phyloP scores from a whole-genome alignment of 2,329 filamentous ascomycete species.

The Aureobasidium vineae region DNA sequence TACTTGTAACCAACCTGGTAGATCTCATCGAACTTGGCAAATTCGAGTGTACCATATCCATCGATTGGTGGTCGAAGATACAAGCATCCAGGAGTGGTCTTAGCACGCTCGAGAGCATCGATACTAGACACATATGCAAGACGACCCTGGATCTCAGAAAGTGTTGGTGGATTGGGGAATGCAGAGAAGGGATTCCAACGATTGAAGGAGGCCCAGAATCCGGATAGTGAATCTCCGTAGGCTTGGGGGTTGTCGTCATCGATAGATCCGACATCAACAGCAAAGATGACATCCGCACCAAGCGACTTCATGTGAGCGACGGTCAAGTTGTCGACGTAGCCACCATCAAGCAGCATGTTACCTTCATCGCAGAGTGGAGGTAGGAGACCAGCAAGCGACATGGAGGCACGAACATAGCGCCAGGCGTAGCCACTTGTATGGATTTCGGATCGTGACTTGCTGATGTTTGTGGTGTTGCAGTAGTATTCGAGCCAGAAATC shows the following conservation, averaged over 20 bases:
- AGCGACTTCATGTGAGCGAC: slow-evolving; percentile 96
- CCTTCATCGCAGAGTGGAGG: slow-evolving; percentile 96
- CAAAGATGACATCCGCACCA: slow-evolving; percentile 91
- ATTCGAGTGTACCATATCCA: slow-evolving; percentile 89
- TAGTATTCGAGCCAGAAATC: slow-evolving; percentile 99
- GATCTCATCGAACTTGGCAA: slow-evolving; percentile 97
- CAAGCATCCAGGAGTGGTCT: slow-evolving; percentile 83
- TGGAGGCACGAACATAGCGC: slow-evolving; percentile 94
- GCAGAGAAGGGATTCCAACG: slow-evolving; percentile 95
- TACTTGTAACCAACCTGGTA: slow-evolving; percentile 85
- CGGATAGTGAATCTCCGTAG: slow-evolving; percentile 91
- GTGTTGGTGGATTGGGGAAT: slow-evolving; percentile 85
- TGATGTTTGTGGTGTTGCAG: slow-evolving; percentile 99
- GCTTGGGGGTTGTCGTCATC: slow-evolving; percentile 89
- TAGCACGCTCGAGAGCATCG: slow-evolving; percentile 90
- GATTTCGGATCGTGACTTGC: slow-evolving; percentile 84
- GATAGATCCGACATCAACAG: slow-evolving; percentile 87
- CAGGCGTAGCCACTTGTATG: slow-evolving; percentile 97
- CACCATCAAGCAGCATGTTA: slow-evolving; percentile 92
- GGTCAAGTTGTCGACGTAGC: slow-evolving; percentile 95
- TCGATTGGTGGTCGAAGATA: slow-evolving; percentile 98
- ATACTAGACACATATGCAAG: slow-evolving; percentile 94
- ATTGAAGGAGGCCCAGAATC: slow-evolving; percentile 92
- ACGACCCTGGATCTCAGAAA: slow-evolving; percentile 93
- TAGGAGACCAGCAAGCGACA: slow-evolving; percentile 90